Base-by-base conservation (phyloP, 148 eudicot species). In the Beta vulgaris region DNA sequence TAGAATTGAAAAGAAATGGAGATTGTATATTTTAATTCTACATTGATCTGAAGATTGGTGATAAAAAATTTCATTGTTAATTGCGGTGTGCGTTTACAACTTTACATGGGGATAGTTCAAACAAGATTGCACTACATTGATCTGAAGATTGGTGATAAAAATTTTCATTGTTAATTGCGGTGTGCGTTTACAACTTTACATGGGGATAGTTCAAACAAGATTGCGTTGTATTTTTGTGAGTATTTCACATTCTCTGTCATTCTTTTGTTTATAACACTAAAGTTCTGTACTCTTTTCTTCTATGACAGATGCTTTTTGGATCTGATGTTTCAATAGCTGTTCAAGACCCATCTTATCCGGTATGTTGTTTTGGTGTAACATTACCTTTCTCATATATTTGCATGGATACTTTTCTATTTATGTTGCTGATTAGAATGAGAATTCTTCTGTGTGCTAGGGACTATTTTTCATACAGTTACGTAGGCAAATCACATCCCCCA, bases 281-380 rank as follows among this genome's bases (percentile, higher is more conserved):
- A 15, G 49, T 58, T 48, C 28, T 15, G 29, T 39, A 26, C 7
- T 43, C 4, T 75, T 62, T 53, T 54, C 51, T 32, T 48, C 34
- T 54, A 42, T 77, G 65, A 64, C 88, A 93, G 97, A 90, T 89
- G 78, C 91, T 93, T 74, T 93, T 91, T 75, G 98, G 98, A 69
- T 88, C 92, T 23, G 80, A 79, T 70, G 97, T 91, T 57, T 84
- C 92, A 73, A 91, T 91, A 81, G 97, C 98, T 28, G 98, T 88
- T 68, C 96, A 91, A 88, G 91, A 92, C 74, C 92, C 98, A 55
- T 89, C 97, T 36, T 93, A 91, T 73, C 97, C 97, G 81, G 98
- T 91, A 87, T 59, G 76, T 48, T n/a, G 34, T n/a, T 71, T 63
- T 70, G 46, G 35, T 58, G 31, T 53, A 13, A 21, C 21, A 54